Evolutionary conservation across 495 filamentous ascomycete species (phyloP).

Genomic region (Pseudoneurospora amorphoporcata): DNA sequence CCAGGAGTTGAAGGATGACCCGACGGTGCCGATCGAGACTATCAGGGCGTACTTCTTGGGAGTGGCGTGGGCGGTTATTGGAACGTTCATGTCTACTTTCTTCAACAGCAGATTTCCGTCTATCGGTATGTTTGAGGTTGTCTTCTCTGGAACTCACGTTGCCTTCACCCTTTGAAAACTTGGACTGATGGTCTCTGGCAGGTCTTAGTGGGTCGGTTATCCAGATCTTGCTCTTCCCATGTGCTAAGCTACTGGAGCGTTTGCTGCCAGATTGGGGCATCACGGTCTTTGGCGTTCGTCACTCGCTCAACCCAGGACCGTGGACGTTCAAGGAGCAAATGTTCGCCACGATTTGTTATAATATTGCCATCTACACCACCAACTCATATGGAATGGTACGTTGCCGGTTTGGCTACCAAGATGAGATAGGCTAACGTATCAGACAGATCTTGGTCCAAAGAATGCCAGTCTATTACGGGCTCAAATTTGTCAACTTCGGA

Average conservation of each 20-base stretch:
- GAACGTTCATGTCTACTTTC: slow-evolving; percentile 25
- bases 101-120: slow-evolving; percentile 31
- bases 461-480: slow-evolving; percentile 17
- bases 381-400: slow-evolving; percentile 23
- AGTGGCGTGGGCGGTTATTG: slow-evolving; percentile 27
- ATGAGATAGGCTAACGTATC: neutral
- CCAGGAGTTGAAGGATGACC: slow-evolving; percentile 25
- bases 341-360: slow-evolving; percentile 27
- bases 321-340: slow-evolving; percentile 39
- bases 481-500: slow-evolving; percentile 16
- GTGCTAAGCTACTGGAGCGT: slow-evolving; percentile 22
- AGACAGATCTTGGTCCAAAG: slow-evolving; percentile 19
- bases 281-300: slow-evolving; percentile 16
- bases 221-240: slow-evolving; percentile 31
- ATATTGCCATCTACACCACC: slow-evolving; percentile 24
- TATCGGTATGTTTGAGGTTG: slow-evolving; percentile 12
- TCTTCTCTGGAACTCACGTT: neutral
- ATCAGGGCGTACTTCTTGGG: slow-evolving; percentile 33
- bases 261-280: slow-evolving; percentile 22
- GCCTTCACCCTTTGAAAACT: neutral
- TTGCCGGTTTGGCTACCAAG: neutral
- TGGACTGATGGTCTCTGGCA: neutral
- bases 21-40: slow-evolving; percentile 24
- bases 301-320: slow-evolving; percentile 31
- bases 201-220: slow-evolving; percentile 25